phyloP scores from a whole-genome alignment of 2,329 filamentous ascomycete species.

The Emmonsiellopsis sp. region DNA sequence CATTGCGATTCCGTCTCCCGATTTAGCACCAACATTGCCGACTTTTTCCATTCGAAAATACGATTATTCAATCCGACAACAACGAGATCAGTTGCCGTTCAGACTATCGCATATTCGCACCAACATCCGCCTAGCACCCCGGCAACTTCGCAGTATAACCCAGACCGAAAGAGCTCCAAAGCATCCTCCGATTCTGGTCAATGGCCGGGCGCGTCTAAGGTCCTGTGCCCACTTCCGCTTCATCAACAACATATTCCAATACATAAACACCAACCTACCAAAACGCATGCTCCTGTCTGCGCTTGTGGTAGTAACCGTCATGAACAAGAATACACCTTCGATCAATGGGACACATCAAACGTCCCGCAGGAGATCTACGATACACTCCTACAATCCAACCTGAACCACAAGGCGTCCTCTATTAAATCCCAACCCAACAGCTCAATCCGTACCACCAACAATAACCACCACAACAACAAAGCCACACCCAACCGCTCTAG shows the following conservation, averaged over 20 bases:
- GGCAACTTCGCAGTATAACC: neutral
- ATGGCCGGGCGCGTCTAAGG: neutral
- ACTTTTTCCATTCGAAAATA: neutral
- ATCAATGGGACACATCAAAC: constrained; percentile 6
- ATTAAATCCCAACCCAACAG: neutral
- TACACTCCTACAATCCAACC: neutral
- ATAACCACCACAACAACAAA: neutral
- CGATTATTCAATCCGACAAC: neutral
- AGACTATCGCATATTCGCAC: neutral
- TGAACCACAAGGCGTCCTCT: neutral
- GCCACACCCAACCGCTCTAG: neutral
- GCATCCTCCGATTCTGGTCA: neutral
- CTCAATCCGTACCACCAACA: neutral
- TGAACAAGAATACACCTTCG: constrained; percentile 3
- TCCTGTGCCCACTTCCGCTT: neutral
- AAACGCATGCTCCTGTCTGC: neutral
- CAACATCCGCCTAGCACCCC: neutral
- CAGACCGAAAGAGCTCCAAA: neutral
- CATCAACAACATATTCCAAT: neutral
- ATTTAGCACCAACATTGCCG: neutral
- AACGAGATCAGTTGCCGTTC: neutral
- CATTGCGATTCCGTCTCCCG: neutral
- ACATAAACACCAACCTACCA: neutral
- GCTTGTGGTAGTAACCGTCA: neutral
- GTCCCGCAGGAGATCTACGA: constrained; percentile 5